Evolutionary conservation across 805 yeast genomes (phyloP).

Genomic region (Jamesozyma spencerorum): DNA sequence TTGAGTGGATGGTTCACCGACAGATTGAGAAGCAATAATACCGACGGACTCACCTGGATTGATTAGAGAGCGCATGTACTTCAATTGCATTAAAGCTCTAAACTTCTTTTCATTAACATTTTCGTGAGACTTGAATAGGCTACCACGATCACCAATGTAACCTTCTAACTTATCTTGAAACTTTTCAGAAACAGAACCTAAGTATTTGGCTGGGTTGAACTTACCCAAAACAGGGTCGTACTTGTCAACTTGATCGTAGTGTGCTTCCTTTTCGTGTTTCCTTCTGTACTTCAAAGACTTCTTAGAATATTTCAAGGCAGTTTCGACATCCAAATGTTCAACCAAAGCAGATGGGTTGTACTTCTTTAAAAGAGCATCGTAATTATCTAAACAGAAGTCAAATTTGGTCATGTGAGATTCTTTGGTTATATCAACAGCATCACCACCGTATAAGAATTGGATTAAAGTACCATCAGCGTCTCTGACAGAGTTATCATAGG

Average conservation of each 20-base stretch:
- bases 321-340: constrained; percentile 72
- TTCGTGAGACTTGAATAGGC: constrained; percentile 44
- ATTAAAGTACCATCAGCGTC: constrained; percentile 90
- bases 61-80: constrained; percentile 91
- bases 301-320: constrained; percentile 73
- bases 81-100: constrained; percentile 94
- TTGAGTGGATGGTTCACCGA: constrained; percentile 99
- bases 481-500: constrained; percentile 91
- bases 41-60: constrained; percentile 98
- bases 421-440: constrained; percentile 85
- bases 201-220: constrained; percentile 78
- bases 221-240: constrained; percentile 84
- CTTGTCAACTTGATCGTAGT: constrained; percentile 51
- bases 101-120: constrained; percentile 64
- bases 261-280: constrained; percentile 55
- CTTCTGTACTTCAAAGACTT: constrained; percentile 65
- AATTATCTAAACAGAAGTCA: constrained; percentile 85
- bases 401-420: constrained; percentile 92
- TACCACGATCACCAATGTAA: constrained; percentile 49
- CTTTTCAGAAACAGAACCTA: constrained; percentile 88
- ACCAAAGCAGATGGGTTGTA: constrained; percentile 72
- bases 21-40: constrained; percentile 93
- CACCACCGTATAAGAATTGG: constrained; percentile 97
- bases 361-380: constrained; percentile 73
- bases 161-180: constrained; percentile 74